Base-by-base conservation (phyloP, 345 rosid genomes). In the Aegle marmelos region DNA sequence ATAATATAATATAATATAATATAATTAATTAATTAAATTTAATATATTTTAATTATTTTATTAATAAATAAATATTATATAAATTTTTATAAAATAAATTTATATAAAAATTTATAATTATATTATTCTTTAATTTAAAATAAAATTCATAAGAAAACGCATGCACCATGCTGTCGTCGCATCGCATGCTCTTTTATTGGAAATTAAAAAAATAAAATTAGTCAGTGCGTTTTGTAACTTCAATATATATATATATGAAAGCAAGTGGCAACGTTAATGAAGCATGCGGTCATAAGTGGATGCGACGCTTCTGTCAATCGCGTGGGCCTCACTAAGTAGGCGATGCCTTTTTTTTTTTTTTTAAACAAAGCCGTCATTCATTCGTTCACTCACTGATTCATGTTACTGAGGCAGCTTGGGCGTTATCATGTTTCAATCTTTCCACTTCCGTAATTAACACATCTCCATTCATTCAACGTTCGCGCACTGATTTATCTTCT, bases 221-320 rank as follows among this genome's bases (percentile, higher is more conserved):
- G 48, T 24, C 54, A 68, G 13, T 24, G 11, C 5, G 17, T 5
- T 1, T 5, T 34, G 36, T 19, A 1, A 0, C 10, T 41, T 45
- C n/a, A n/a, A n/a, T n/a, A n/a, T n/a, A n/a, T n/a, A n/a, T n/a
- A n/a, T n/a, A n/a, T n/a, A n/a, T n/a, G n/a, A n/a, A n/a, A n/a
- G n/a, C 9, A 10, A 21, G 6, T 41, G 7, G n/a, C 30, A 30
- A 34, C 33, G 2, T 5, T 7, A n/a, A 72, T n/a, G 21, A 60
- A 73, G 45, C 70, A 24, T 24, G 60, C 11, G 60, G 76, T 64
- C 56, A 4, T 9, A 5, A 41, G 70, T 78, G 70, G 67, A 30
- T 64, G 25, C 16, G 30, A 81, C 80, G 76, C 74, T 8, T 75
- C 84, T 70, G n/a, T 65, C 68, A 45, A 21, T n/a, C 66, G 83